phyloP scores from a whole-genome alignment of 768 basidiomycete species.

The Hemileccinum impolitum region DNA sequence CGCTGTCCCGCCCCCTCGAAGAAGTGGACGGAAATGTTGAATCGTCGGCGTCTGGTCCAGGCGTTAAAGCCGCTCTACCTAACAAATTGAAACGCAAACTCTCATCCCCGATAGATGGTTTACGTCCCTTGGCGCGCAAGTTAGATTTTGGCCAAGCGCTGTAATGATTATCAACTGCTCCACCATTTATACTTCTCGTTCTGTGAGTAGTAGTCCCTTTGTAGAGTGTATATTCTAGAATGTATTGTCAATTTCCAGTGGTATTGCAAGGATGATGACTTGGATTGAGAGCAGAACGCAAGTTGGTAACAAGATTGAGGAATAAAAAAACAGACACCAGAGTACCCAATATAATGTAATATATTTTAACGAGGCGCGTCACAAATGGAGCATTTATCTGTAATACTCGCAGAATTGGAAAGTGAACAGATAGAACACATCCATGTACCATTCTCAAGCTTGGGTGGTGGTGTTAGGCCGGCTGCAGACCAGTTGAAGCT shows the following conservation, averaged over 20 bases:
- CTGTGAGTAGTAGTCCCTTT: too few species aligned
- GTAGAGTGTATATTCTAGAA: background rate
- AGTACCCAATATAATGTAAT: constrained; percentile 7
- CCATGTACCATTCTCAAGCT: constrained; percentile 31
- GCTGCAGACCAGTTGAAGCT: constrained; percentile 40
- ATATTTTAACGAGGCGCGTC: constrained; percentile 38
- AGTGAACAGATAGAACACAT: constrained; percentile 40
- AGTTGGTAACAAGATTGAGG: constrained; percentile 1
- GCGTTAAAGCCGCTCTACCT: constrained; percentile 47
- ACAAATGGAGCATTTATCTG: constrained; percentile 50
- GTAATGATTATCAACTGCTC: constrained; percentile 1
- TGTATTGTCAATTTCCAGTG: constrained; percentile 5
- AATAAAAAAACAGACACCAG: constrained; percentile 13
- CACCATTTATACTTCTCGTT: too few species aligned
- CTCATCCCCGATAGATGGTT: constrained; percentile 48
- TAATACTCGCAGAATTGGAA: constrained; percentile 42
- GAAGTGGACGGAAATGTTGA: constrained; percentile 77
- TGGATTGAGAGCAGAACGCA: background rate
- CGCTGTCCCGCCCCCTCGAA: constrained; percentile 58
- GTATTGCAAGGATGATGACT: background rate
- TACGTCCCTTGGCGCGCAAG: constrained; percentile 62
- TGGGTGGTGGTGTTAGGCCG: constrained; percentile 30
- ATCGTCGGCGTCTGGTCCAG: constrained; percentile 44
- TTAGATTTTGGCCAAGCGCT: constrained; percentile 62
- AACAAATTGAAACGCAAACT: constrained; percentile 71